Evolutionary conservation across 2,329 filamentous ascomycete species (phyloP), one percentile per base, ranked within the genome.

Genomic region (Coniochaeta sp.): DNA sequence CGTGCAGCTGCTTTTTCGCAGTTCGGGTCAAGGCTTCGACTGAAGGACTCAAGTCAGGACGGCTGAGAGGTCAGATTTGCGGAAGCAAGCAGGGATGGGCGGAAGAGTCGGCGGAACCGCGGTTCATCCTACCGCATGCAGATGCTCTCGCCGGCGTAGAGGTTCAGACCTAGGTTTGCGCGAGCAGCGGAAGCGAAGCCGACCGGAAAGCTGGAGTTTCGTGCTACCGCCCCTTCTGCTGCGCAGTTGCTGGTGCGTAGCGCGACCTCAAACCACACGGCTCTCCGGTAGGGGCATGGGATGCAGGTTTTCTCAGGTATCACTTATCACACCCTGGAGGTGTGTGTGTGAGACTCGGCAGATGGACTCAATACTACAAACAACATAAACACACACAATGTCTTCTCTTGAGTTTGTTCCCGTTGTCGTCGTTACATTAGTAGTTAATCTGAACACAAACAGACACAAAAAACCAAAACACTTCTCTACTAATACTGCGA

Each of bases 381-480:
- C 45, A 42, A 20, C 9, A 2, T 10, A 26, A 24, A 48, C 28
- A 48, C 45, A 48, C 4, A 48, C 6, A 10, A 48, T 32, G 13
- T 26, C 46, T 48, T n/a, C 30, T 20, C 2, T 22, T 13, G 47
- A 26, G 60, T 57, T 61, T 69, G 65, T 65, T 67, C 58, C n/a
- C 60, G 18, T 47, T 47, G 45, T 47, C 45, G 20, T 47, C 45
- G 45, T 65, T 65, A 65, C 63, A 67, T 62, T 71, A 71, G 64
- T 71, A 72, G 67, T 69, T 72, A 70, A 72, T 71, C 51, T 60
- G 61, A 71, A 66, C n/a, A n/a, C 60, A 65, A 58, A 35, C 27
- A 50, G 42, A 51, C 18, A 6, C 12, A 52, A 53, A 50, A 52
- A 51, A 52, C 53, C 48, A 54, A 55, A 32, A 18, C 38, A 42